A percentile compares a stretch with the other conserved stretches of the same genome.
Conservation (phyloP, 192 early-diverging fungal species). For the Gaertneriomyces sp. region DNA sequence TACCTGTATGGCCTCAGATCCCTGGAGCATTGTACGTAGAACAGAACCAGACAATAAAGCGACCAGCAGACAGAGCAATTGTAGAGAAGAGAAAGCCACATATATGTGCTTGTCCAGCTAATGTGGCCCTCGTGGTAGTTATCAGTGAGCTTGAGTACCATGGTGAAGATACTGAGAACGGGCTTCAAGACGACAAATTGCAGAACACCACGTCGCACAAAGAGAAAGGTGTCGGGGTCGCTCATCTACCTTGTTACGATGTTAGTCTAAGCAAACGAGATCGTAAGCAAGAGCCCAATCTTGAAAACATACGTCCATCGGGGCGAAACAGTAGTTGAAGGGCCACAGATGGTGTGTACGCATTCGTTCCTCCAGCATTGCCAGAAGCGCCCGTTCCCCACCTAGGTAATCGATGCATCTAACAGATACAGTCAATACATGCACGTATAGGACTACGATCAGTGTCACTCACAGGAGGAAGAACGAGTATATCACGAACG, state of each 20-base stretch:
- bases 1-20: slow-evolving; percentile 35
- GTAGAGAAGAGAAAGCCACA: slow-evolving; percentile 80
- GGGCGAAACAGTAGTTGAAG: slow-evolving; percentile 63
- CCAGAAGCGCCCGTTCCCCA: slow-evolving; percentile 79
- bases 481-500: slow-evolving; percentile 10
- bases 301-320: slow-evolving; percentile 58
- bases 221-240: slow-evolving; percentile 82
- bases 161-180: slow-evolving; percentile 68
- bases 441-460: neutral
- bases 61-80: slow-evolving; percentile 83
- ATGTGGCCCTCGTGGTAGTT: slow-evolving; percentile 82
- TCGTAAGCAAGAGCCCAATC: slow-evolving; percentile 1
- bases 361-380: slow-evolving; percentile 73
- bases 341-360: slow-evolving; percentile 81
- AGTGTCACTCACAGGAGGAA: neutral
- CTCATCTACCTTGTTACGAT: slow-evolving; percentile 46
- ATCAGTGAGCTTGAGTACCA: slow-evolving; percentile 70
- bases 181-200: slow-evolving; percentile 93
- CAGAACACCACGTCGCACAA: slow-evolving; percentile 80
- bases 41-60: slow-evolving; percentile 84
- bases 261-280: neutral
- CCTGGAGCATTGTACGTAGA: slow-evolving; percentile 51
- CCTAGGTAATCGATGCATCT: slow-evolving; percentile 78
- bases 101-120: slow-evolving; percentile 62
- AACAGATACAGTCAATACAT: neutral